Percentiles rank a stretch among this genome's conserved stretches.
These are phyloP conservation scores for Ophiostoma ulmi DNA, from an alignment of 2,329 filamentous ascomycete genomes.

Conservation along the genomic window DNA sequence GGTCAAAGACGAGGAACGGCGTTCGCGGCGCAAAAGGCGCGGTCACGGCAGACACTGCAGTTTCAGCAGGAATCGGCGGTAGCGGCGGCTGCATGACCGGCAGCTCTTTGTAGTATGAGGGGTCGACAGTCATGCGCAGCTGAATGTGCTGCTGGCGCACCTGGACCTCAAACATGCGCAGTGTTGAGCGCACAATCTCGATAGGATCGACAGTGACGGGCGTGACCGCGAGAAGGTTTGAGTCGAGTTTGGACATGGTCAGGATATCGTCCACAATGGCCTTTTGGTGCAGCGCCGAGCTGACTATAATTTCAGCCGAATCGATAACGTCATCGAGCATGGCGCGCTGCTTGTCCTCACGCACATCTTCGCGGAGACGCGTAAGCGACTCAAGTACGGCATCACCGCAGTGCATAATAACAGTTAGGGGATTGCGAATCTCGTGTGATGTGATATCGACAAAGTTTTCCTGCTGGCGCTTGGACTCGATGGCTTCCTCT, in stretches of 20 bases:
- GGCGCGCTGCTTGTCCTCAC: slow-evolving; percentile 32
- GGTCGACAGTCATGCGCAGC: slow-evolving; percentile 58
- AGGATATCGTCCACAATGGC: slow-evolving; percentile 71
- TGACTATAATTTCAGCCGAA: slow-evolving; percentile 69
- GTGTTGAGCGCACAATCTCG: slow-evolving; percentile 58
- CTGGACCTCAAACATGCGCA: slow-evolving; percentile 77
- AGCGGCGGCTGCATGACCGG: neutral
- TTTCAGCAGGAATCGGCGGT: slow-evolving; percentile 26
- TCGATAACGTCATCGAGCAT: slow-evolving; percentile 60
- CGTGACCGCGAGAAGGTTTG: slow-evolving; percentile 66
- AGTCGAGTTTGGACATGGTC: slow-evolving; percentile 70
- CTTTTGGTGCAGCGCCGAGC: slow-evolving; percentile 77
- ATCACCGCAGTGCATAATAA: slow-evolving; percentile 69
- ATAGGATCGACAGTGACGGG: slow-evolving; percentile 65
- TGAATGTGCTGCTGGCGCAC: slow-evolving; percentile 63
- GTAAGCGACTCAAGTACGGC: slow-evolving; percentile 55
- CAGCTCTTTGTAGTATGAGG: slow-evolving; percentile 46
- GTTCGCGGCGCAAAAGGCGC: slow-evolving; percentile 39
- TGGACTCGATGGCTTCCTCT: slow-evolving; percentile 54
- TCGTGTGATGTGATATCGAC: slow-evolving; percentile 72
- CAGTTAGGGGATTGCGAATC: slow-evolving; percentile 67
- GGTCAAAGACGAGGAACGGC: slow-evolving; percentile 65
- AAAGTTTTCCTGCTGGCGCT: slow-evolving; percentile 71
- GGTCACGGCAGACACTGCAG: neutral
- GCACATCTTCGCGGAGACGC: slow-evolving; percentile 37